Conservation (phyloP, 768 basidiomycete species). For the Phylloporus rhodoxanthus region DNA sequence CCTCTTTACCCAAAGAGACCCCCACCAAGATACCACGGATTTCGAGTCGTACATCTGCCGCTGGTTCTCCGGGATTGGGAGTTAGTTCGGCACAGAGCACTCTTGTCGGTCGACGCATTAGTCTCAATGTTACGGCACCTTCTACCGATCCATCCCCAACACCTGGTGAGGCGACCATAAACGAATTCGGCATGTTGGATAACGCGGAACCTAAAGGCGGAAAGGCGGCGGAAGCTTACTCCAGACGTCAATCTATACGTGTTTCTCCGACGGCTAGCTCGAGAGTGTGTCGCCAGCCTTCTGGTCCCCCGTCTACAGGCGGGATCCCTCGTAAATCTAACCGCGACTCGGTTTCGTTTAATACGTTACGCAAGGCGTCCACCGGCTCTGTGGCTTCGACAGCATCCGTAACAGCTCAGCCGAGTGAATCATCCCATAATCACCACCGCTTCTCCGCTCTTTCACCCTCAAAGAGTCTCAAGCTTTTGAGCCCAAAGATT, state of each 20-base stretch:
- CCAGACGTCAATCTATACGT: constrained; percentile 53
- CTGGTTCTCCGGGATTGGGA: constrained; percentile 64
- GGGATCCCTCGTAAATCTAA: constrained; percentile 59
- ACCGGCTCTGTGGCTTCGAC: constrained; percentile 74
- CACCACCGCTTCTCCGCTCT: constrained; percentile 74
- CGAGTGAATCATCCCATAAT: constrained; percentile 35
- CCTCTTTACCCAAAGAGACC: constrained; percentile 66
- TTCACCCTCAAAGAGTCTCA: constrained; percentile 79
- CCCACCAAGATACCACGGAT: constrained; percentile 93
- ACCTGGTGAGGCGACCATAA: constrained; percentile 39
- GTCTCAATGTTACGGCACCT: constrained; percentile 52
- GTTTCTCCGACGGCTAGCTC: constrained; percentile 59
- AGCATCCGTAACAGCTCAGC: constrained; percentile 45
- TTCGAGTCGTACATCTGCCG: constrained; percentile 75
- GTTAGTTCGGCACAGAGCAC: constrained; percentile 47
- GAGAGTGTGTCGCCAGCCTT: constrained; percentile 61
- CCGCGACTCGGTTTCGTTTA: constrained; percentile 76
- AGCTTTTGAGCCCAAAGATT: constrained; percentile 75
- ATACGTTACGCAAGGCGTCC: constrained; percentile 74
- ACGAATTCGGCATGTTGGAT: constrained; percentile 82
- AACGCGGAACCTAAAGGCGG: constrained; percentile 44
- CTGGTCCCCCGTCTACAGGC: constrained; percentile 40
- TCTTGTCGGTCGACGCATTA: constrained; percentile 57
- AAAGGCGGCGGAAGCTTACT: constrained; percentile 33
- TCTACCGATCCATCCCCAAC: constrained; percentile 64